Evolutionary conservation across 2,329 filamentous ascomycete species (phyloP).

Genomic region (Botryotinia calthae): DNA sequence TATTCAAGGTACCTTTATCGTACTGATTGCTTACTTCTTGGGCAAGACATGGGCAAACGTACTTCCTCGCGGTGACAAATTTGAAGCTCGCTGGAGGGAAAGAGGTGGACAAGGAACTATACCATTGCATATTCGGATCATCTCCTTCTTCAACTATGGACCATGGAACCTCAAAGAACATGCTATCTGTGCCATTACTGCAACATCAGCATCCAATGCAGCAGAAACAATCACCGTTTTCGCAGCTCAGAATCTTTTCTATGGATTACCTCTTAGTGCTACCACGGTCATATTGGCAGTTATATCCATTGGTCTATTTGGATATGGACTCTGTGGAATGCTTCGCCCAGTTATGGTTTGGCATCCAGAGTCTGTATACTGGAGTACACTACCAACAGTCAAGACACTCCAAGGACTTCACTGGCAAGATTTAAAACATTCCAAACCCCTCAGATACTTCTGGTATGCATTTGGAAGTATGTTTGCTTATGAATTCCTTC

Average conservation of each 20-base stretch:
- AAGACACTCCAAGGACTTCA: conserved; percentile 44
- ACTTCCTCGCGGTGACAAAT: conserved; percentile 52
- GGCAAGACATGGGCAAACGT: conserved; percentile 49
- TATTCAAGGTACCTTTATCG: conserved; percentile 54
- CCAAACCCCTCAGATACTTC: conserved; percentile 44
- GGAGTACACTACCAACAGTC: conserved; percentile 42
- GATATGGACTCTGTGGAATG: conserved; percentile 50
- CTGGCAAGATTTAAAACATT: conserved; percentile 41
- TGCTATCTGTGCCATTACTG: conserved; percentile 52
- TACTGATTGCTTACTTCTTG: conserved; percentile 55
- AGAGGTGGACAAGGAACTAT: conserved; percentile 43
- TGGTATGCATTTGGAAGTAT: conserved; percentile 44
- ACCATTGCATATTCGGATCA: conserved; percentile 43
- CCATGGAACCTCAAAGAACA: conserved; percentile 57
- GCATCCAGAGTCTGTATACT: conserved; percentile 50
- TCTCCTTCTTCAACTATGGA: conserved; percentile 50
- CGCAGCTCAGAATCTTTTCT: conserved; percentile 48
- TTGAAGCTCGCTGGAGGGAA: conserved; percentile 48
- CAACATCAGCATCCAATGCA: conserved; percentile 53
- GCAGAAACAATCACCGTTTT: conserved; percentile 43
- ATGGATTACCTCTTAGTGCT: conserved; percentile 42
- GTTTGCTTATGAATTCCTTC: conserved; percentile 49
- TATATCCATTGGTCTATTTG: conserved; percentile 49
- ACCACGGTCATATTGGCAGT: conserved; percentile 46
- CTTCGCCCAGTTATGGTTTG: conserved; percentile 47